Evolutionary conservation across 495 filamentous ascomycete species (phyloP), one percentile per base, ranked within the genome.

Genomic region (Penicillium fimorum): DNA sequence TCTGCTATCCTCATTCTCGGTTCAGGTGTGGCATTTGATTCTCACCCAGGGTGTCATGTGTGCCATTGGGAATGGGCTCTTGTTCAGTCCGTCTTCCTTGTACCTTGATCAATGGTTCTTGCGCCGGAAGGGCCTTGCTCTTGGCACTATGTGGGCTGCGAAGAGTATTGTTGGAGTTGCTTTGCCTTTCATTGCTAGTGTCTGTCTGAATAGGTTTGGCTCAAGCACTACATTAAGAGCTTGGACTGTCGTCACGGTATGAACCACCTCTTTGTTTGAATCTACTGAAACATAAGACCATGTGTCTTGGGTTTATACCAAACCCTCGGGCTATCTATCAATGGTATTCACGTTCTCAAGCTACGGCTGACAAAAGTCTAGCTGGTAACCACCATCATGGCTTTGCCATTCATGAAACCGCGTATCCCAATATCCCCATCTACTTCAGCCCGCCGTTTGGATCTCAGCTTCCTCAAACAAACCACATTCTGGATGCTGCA

Each of bases 101-200:
- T 82, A 76, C 62, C 69, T 86, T 5, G 81, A 84, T 53, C 79
- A 83, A 56, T 85, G 81, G 82, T 86, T 85, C 57, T 57, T 78
- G 24, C 67, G 65, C 32, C 70, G 75, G 18, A 83, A 84, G 58
- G 77, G 79, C 1, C 63, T 82, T 10, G 80, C 81, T 3, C 74
- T 78, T 56, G 80, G 81, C 0, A 75, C 77, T 8, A 82, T 84
- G 76, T 82, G 79, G 66, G 79, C 77, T 29, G 84, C 82, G 0
- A 83, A 79, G 54, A 73, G 74, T 38, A 59, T 74, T 41, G 70
- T 66, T 15, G 80, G 81, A 0, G 76, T 78, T 22, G 73, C 67
- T 13, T 60, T 87, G 12, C 85, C 85, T 0, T 77, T 84, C 47
- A 38, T 82, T 6, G 69, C 85, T 17, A 69, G 80, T 48, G 71